Conservation (phyloP, 164 flowering plant species). For the Tinospora cordifolia region DNA sequence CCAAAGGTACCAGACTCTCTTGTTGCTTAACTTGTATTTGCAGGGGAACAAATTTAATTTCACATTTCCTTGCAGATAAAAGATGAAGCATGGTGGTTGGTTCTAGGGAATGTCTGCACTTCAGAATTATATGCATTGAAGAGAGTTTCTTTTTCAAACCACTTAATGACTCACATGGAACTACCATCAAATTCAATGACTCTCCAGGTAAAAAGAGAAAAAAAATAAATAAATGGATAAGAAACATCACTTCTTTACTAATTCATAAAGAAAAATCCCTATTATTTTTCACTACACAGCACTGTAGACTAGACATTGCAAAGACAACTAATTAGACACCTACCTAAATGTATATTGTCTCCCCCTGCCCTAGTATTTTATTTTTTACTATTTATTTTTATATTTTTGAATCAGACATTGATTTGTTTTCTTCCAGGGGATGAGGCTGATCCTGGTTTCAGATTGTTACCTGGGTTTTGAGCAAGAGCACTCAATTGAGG, state of each 20-base stretch:
- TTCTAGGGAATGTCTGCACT: constrained; percentile 64
- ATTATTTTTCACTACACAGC: not conserved
- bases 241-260: too few relatives aligned
- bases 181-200: constrained; percentile 39
- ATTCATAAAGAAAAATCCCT: not conserved
- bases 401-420: not conserved
- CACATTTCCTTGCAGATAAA: constrained; percentile 43
- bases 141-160: constrained; percentile 69
- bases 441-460: constrained; percentile 68
- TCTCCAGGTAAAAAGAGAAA: constrained; percentile 38
- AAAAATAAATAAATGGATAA: too few relatives aligned
- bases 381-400: not conserved
- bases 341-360: not conserved
- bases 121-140: constrained; percentile 73
- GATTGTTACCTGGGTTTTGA: constrained; percentile 92
- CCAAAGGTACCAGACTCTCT: constrained; percentile 58
- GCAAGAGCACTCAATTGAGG: constrained; percentile 51
- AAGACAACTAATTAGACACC: not conserved
- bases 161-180: constrained; percentile 56
- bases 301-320: too few relatives aligned
- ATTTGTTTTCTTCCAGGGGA: constrained; percentile 39
- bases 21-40: not conserved
- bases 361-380: too few relatives aligned
- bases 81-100: constrained; percentile 98
- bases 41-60: constrained; percentile 8